A percentile compares a stretch with the other conserved stretches of the same genome.
phyloP scores from a whole-genome alignment of 2,329 filamentous ascomycete genomes.

The Fusarium sp. region DNA sequence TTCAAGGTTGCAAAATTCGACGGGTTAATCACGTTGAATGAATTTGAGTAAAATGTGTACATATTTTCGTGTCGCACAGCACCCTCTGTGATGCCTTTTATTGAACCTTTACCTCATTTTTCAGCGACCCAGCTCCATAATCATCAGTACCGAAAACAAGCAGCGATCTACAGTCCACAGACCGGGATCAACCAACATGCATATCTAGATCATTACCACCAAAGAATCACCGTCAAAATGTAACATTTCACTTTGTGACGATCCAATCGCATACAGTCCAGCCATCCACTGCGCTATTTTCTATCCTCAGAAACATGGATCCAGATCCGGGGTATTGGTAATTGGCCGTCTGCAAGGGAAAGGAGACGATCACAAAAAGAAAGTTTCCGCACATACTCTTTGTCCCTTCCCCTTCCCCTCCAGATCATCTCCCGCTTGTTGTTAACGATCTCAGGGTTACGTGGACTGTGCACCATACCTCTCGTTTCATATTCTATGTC shows the following conservation, averaged over 20 bases:
- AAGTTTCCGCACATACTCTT: constrained; percentile 20
- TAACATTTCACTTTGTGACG: background rate
- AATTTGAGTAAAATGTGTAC: no score
- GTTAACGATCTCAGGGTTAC: background rate
- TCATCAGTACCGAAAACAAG: background rate
- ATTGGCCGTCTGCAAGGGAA: background rate
- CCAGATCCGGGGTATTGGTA: no score
- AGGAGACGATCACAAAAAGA: constrained; percentile 20
- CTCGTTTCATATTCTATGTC: constrained; percentile 4
- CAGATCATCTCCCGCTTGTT: constrained; percentile 4
- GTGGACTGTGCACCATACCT: background rate
- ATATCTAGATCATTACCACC: background rate
- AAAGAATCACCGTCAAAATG: background rate
- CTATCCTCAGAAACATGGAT: background rate
- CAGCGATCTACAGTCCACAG: background rate
- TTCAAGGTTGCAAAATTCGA: no score
- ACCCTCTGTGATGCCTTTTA: no score
- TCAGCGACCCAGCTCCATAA: background rate
- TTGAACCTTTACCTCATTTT: no score
- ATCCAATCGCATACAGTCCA: constrained; percentile 6
- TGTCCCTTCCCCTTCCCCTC: background rate
- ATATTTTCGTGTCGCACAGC: no score
- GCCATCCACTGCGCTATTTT: constrained; percentile 8
- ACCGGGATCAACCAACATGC: constrained; percentile 9
- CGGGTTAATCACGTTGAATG: no score